Evolutionary conservation across 1,284 basidiomycete genomes (phyloP).

Genomic region (Waitea zeae): DNA sequence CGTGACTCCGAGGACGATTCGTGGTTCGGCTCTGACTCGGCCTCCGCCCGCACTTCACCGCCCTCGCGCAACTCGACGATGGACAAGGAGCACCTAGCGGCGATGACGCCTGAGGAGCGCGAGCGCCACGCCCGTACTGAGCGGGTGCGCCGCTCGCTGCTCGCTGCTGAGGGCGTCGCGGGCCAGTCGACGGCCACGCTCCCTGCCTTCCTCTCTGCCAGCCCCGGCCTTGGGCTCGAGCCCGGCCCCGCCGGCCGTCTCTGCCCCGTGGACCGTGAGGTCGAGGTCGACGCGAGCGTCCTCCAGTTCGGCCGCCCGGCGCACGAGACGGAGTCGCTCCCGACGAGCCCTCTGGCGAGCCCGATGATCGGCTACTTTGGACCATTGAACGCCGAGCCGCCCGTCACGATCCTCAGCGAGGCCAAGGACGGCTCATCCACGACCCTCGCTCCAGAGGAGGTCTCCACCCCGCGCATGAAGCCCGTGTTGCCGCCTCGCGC

Average conservation of each 20-base stretch:
- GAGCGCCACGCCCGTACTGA: too few species aligned
- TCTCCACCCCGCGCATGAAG: constrained; percentile 8
- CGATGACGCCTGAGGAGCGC: constrained; percentile 5
- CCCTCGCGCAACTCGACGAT: constrained; percentile 2
- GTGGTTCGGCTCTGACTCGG: constrained; percentile 1
- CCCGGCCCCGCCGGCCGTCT: background rate
- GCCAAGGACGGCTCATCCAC: background rate
- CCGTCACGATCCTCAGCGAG: background rate
- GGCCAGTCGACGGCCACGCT: constrained; percentile 17
- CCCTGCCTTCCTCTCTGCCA: constrained; percentile 13
- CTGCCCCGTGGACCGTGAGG: too few species aligned
- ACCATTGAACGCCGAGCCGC: background rate
- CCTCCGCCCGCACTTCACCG: background rate
- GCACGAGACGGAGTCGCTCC: constrained; percentile 50
- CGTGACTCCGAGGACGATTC: too few species aligned
- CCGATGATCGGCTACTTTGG: background rate
- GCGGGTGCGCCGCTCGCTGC: constrained; percentile 10
- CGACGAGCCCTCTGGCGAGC: constrained; percentile 14
- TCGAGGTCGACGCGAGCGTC: constrained; percentile 42
- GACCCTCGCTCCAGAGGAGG: constrained; percentile 4
- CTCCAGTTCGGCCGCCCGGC: constrained; percentile 52
- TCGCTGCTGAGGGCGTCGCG: constrained; percentile 10
- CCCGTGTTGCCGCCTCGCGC: constrained; percentile 5
- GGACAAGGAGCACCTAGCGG: constrained; percentile 3
- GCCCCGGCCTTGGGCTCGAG: too few species aligned